Evolutionary conservation across 352 stramenopile species (phyloP), one percentile per base, ranked within the genome.

Genomic region (Phytophthora pini): DNA sequence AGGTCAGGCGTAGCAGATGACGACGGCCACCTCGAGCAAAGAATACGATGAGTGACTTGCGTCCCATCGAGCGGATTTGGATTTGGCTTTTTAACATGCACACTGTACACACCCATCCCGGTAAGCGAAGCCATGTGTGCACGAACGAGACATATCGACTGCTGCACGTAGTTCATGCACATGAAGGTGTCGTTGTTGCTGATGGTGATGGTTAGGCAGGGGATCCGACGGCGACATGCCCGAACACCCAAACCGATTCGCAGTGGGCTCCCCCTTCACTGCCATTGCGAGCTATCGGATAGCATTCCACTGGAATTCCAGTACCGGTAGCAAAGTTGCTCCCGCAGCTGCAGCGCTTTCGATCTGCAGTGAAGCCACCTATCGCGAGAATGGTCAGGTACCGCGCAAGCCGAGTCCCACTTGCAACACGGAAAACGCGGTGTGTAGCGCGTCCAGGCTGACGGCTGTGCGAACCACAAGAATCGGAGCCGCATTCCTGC

Each of bases 351-450:
- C 58, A 40, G 17, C 7, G 31, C 22, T 38, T 40, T 53, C 54
- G 43, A 46, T 53, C 17, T 52, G 48, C 57, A 48, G 43, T 43
- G 45, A 53, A 24, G 22, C 9, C 53, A 27, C 43, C 17, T 39
- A 59, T 47, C 13, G 10, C 13, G 22, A 41, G 29, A n/a, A 55
- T n/a, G 12, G 10, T 36, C 20, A 45, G 49, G 46, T 38, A 58
- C 27, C 36, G 27, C 36, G 31, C 26, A 11, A 39, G 38, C 22
- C 5, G 20, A 52, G n/a, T 65, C 54, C 61, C 54, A 49, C 40
- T 49, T 65, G 39, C 62, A 70, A 65, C 47, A 65, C 55, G 62
- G 62, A 69, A 69, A 70, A 60, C 61, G 27, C 11, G 29, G 61
- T 26, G 60, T 20, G 52, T 56, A 63, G 58, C 20, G 22, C 40